phyloP scores from a whole-genome alignment of 495 filamentous ascomycete genomes.

The Chaetomidium leptoderma region DNA sequence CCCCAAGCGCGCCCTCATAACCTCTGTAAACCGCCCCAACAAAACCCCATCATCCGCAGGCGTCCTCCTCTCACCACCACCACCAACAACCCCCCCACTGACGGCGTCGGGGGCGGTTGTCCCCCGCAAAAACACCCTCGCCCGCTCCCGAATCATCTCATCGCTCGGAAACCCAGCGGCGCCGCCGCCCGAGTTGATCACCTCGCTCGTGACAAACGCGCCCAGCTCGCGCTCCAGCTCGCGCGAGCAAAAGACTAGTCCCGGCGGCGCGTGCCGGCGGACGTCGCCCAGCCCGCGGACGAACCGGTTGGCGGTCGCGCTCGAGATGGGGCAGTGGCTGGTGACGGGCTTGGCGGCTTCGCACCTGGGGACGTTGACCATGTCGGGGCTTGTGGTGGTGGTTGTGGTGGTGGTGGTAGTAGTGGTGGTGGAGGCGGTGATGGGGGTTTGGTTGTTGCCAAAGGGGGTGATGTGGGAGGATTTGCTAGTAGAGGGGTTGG shows the following conservation, averaged over 20 bases:
- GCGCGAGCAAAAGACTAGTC: constrained; percentile 49
- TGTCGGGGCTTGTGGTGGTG: neutral
- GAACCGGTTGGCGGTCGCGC: constrained; percentile 39
- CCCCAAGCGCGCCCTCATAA: constrained; percentile 26
- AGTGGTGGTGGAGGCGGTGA: neutral
- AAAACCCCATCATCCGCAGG: constrained; percentile 47
- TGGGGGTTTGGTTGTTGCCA: too few relatives aligned
- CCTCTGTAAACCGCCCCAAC: constrained; percentile 46
- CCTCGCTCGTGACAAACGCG: constrained; percentile 36
- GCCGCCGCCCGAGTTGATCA: too few relatives aligned
- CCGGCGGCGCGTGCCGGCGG: constrained; percentile 36
- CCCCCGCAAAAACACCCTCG: constrained; percentile 41
- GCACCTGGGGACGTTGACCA: constrained; percentile 28
- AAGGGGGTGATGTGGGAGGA: constrained; percentile 17
- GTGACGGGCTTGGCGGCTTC: constrained; percentile 36
- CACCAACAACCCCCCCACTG: too few relatives aligned
- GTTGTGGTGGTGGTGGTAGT: neutral
- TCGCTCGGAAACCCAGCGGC: constrained; percentile 42
- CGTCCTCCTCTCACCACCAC: too few relatives aligned
- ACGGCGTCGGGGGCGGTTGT: too few relatives aligned
- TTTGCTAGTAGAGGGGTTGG: constrained; percentile 33
- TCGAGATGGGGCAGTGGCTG: too few relatives aligned
- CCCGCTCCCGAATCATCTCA: constrained; percentile 36
- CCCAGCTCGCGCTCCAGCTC: constrained; percentile 47
- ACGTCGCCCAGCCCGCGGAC: constrained; percentile 29